Base-by-base conservation (phyloP, 805 yeast genomes). In the Teunomyces barrocoloradensis region DNA sequence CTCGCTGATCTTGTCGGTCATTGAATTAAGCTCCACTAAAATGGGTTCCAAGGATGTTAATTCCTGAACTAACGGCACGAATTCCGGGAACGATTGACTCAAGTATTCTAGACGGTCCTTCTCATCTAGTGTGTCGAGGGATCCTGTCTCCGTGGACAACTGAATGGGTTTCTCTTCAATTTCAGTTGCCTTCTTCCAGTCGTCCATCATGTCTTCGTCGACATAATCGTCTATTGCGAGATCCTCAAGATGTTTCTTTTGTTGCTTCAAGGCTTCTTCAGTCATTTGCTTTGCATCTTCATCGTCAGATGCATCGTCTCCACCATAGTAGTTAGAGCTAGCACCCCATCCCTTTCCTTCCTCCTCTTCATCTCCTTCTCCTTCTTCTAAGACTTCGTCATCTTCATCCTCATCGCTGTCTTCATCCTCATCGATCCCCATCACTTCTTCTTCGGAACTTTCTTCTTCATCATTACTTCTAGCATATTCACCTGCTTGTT, bases 231-330 rank as follows among this genome's bases (percentile, higher is more conserved):
- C 85, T 68, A 61, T 77, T 41, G 82, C 80, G 56, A 91, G 73
- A 39, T 86, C 95, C 54, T 81, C 81, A 49, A 89, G 68, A 63
- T 90, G 75, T 51, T 66, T 66, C 70, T 86, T 87, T 68, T 91
- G 97, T 55, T 89, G 82, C 60, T 89, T 82, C 42, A 88, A 60
- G 0, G 98, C 98, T 67, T 94, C 97, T 56, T 81, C 83, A 48
- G 92, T 94, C 68, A 90, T 84, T 52, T 80, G 83, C 52, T 81
- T 83, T 4, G 89, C 87, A 28, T 82, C 84, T 45, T 82, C 95
- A 28, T 85, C 92, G 53, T 87, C 95, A 64, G 76, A 88, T 54
- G 69, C 77, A 13, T 77, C 80, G 51, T 81, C 86, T 6, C 66
- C 66, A 38, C 85, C 85, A 57, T 82, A 81, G 54, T 79, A 80